Percentiles rank a stretch among this genome's conserved stretches.
These are phyloP conservation scores for Bipolaris gigantea DNA, from an alignment of 2,329 filamentous ascomycete genomes.

Conservation along the genomic window DNA sequence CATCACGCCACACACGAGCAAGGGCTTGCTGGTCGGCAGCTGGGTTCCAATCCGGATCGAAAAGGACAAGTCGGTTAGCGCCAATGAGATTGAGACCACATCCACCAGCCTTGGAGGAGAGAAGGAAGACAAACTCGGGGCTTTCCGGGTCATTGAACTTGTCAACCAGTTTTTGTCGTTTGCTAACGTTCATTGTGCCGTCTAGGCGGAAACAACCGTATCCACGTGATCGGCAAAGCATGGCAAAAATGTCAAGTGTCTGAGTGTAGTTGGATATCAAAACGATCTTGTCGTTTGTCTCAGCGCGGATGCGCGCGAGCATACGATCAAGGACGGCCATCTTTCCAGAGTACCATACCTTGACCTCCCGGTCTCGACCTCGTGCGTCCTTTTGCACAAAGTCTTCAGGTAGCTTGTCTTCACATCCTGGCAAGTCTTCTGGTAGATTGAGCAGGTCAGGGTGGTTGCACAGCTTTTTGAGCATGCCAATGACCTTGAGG, in stretches of 20 bases:
- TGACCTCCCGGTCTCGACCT: constrained; percentile 88
- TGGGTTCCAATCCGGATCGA: constrained; percentile 95
- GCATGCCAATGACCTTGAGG: constrained; percentile 90
- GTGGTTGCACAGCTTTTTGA: constrained; percentile 99
- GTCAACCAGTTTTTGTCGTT: constrained; percentile 95
- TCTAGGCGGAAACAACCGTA: constrained; percentile 91
- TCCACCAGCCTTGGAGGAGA: constrained; percentile 94
- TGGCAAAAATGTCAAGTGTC: constrained; percentile 92
- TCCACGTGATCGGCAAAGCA: constrained; percentile 77
- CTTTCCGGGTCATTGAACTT: constrained; percentile 95
- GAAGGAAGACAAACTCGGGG: constrained; percentile 88
- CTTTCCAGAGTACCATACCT: constrained; percentile 95
- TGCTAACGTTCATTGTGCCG: constrained; percentile 96
- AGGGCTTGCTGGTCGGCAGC: constrained; percentile 96
- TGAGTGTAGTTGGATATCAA: constrained; percentile 98
- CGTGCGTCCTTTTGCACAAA: constrained; percentile 85
- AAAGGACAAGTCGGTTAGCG: constrained; percentile 90
- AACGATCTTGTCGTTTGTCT: constrained; percentile 99
- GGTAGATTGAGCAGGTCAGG: constrained; percentile 86
- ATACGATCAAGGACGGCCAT: constrained; percentile 98
- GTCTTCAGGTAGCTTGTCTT: constrained; percentile 78
- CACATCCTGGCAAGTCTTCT: constrained; percentile 83
- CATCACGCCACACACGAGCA: constrained; percentile 97
- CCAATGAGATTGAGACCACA: constrained; percentile 96
- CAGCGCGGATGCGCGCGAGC: constrained; percentile 90